Conservation (phyloP, 1,284 basidiomycete species). For the Cystodermella granulosa region DNA sequence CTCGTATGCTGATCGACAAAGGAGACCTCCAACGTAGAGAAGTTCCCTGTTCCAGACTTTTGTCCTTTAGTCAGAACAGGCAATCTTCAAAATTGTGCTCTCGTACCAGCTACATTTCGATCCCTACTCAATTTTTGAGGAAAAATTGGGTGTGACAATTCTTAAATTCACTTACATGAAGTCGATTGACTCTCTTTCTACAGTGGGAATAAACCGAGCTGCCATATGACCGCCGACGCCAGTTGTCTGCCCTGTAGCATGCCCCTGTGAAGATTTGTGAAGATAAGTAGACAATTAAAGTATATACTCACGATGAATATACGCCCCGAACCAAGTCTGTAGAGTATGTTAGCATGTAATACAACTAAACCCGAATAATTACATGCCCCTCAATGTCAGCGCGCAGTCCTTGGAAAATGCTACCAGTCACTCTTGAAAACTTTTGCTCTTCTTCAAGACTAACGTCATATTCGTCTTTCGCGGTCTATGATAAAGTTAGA, state of each 20-base stretch:
- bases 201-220: slow-evolving; percentile 92
- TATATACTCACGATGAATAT: slow-evolving; percentile 66
- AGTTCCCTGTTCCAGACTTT: slow-evolving; percentile 86
- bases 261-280: slow-evolving; percentile 47
- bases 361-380: slow-evolving; percentile 15
- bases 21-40: slow-evolving; percentile 76
- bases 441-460: slow-evolving; percentile 64
- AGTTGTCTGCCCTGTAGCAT: slow-evolving; percentile 86
- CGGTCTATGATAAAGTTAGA: slow-evolving; percentile 52
- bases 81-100: slow-evolving; percentile 3
- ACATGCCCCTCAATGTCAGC: slow-evolving; percentile 74
- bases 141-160: neutral
- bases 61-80: slow-evolving; percentile 6
- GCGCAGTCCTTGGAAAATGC: slow-evolving; percentile 81
- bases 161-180: slow-evolving; percentile 54
- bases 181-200: slow-evolving; percentile 93
- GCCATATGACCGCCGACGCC: slow-evolving; percentile 90
- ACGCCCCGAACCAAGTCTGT: slow-evolving; percentile 59
- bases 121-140: slow-evolving; percentile 46
- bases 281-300: slow-evolving; percentile 1
- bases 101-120: slow-evolving; percentile 65
- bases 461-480: slow-evolving; percentile 81
- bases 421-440: slow-evolving; percentile 58
- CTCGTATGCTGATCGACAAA: slow-evolving; percentile 83
- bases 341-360: slow-evolving; percentile 11